Conservation (phyloP, 805 yeast genomes). For the Blastobotrys peoriensis region DNA sequence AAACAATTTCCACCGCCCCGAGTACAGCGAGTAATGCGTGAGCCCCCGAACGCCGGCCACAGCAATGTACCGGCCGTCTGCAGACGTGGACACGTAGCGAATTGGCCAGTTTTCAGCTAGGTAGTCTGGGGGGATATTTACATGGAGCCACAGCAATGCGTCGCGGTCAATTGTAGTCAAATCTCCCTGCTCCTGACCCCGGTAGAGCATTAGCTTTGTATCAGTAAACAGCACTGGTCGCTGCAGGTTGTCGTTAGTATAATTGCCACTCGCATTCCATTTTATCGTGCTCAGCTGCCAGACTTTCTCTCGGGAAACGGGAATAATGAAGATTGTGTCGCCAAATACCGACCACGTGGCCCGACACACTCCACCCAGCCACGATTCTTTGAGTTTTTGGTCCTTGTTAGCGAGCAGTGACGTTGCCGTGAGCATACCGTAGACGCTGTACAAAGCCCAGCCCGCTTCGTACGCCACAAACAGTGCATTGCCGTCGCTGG, state of each 20-base stretch:
- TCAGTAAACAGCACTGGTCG: conserved; percentile 40
- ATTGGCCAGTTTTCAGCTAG: conserved; percentile 41
- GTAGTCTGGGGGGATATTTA: conserved; percentile 41
- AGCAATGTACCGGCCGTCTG: conserved; percentile 45
- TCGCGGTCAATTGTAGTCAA: conserved; percentile 37
- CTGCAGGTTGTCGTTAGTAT: conserved; percentile 28
- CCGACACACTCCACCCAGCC: conserved; percentile 23
- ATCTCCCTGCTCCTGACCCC: conserved; percentile 41
- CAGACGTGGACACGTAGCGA: conserved; percentile 36
- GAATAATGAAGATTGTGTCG: conserved; percentile 32
- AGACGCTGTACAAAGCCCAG: conserved; percentile 43
- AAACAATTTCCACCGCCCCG: conserved; percentile 44
- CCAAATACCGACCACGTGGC: conserved; percentile 34
- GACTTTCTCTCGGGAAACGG: conserved; percentile 14
- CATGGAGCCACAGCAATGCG: conserved; percentile 41
- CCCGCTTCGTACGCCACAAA: conserved; percentile 35
- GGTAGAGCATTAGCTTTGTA: conserved; percentile 39
- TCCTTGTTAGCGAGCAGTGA: conserved; percentile 29
- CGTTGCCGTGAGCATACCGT: conserved; percentile 42
- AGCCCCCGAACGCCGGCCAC: conserved; percentile 46
- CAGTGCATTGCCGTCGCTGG: conserved; percentile 33
- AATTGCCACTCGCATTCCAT: conserved; percentile 26
- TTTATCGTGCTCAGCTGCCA: conserved; percentile 25
- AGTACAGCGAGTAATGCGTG: conserved; percentile 35
- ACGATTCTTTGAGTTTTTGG: conserved; percentile 16